phyloP scores from a whole-genome alignment of 2,329 filamentous ascomycete species.

The Xylariaceae sp. region DNA sequence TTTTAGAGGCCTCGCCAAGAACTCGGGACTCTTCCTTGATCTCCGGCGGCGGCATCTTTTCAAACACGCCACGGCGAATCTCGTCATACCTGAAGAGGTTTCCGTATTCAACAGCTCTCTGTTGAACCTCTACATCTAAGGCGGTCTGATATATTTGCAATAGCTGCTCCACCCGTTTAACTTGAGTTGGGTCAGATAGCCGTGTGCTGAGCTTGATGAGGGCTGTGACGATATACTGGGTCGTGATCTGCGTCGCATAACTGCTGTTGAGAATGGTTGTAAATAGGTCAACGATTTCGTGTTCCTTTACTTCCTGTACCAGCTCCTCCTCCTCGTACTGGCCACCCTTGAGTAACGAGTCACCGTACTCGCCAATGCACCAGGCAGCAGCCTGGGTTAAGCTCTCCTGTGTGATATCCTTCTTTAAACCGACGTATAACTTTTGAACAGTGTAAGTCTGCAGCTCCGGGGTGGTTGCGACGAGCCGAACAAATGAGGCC shows the following conservation, averaged over 20 bases:
- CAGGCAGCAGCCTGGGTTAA: slow-evolving; percentile 88
- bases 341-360: slow-evolving; percentile 79
- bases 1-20: slow-evolving; percentile 71
- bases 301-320: slow-evolving; percentile 73
- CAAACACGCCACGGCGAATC: slow-evolving; percentile 81
- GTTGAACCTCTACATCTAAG: slow-evolving; percentile 91
- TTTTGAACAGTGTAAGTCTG: slow-evolving; percentile 97
- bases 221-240: slow-evolving; percentile 93
- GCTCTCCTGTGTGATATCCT: slow-evolving; percentile 96
- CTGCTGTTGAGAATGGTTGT: slow-evolving; percentile 87
- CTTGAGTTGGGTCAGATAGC: slow-evolving; percentile 74
- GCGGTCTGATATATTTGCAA: slow-evolving; percentile 76
- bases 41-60: slow-evolving; percentile 96
- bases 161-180: slow-evolving; percentile 77
- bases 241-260: slow-evolving; percentile 84
- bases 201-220: slow-evolving; percentile 92
- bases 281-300: slow-evolving; percentile 90
- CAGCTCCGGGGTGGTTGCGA: slow-evolving; percentile 88
- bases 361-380: slow-evolving; percentile 97
- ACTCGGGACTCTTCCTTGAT: slow-evolving; percentile 94
- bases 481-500: slow-evolving; percentile 91
- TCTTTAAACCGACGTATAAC: slow-evolving; percentile 82
- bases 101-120: slow-evolving; percentile 89
- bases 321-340: slow-evolving; percentile 93
- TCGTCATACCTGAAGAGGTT: slow-evolving; percentile 91